Base-by-base conservation (phyloP, 2,329 filamentous ascomycete genomes). In the Ophiostoma quercus region DNA sequence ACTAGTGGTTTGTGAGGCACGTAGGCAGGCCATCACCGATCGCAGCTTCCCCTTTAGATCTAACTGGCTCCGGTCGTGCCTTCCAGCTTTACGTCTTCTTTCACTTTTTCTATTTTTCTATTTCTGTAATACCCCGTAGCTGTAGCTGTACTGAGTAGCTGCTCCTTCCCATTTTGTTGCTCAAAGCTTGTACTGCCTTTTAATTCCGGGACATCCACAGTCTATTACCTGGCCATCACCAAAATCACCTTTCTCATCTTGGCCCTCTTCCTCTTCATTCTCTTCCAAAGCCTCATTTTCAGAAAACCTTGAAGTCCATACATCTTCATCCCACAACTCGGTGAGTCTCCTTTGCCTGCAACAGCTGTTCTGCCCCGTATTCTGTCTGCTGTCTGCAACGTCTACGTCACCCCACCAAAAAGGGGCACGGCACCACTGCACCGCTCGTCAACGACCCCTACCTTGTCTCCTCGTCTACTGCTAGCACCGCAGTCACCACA, bases 341-440 rank as follows among this genome's bases (percentile, higher is more conserved):
- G 51, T 57, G 51, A 57, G 51, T 57, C 22, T 47, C 6, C 51
- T 11, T 25, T 22, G n/a, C n/a, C n/a, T 25, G n/a, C 25, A 62
- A 62, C 57, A 62, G 25, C 25, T 62, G 57, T 65, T 39, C 34
- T 65, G 34, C 32, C 62, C 62, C 57, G 11, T 32, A 32, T 62
- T 32, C 57, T 25, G 51, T 57, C 57, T 62, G 57, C 25, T 60
- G 22, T 62, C 57, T 62, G 57, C 11, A 65, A 65, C 69, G 51
- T 67, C 71, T 65, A 39, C 37, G 41, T 70, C 70, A 70, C 66
- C 69, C 71, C 69, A 72, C 43, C 22, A 29, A 68, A 65, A 51
- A 72, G 67, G 67, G 69, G 70, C 57, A 62, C 57, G 25, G 57
- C 57, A 32, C 25, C 25, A 62, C 57, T 29, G 25, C 12, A 62